Evolutionary conservation across 2,329 filamentous ascomycete species (phyloP).

Genomic region (Venturiaceae sp.): DNA sequence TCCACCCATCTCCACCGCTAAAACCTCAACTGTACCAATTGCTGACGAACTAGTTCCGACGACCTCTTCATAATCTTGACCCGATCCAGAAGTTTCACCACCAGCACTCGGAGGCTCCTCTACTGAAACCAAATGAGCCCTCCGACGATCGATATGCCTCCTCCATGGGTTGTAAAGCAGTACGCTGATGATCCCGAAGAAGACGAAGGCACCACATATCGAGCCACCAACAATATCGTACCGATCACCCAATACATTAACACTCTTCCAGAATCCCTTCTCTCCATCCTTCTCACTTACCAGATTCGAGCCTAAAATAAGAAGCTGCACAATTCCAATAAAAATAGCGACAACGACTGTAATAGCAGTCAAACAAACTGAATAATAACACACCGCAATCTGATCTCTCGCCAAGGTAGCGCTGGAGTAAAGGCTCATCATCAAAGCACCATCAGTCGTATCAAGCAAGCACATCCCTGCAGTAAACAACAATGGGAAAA

Average conservation of each 20-base stretch:
- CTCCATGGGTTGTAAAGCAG: constrained; percentile 75
- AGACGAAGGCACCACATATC: constrained; percentile 76
- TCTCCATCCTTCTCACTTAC: constrained; percentile 59
- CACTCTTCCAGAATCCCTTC: constrained; percentile 85
- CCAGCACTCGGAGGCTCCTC: not conserved
- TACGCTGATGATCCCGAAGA: constrained; percentile 66
- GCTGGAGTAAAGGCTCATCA: constrained; percentile 88
- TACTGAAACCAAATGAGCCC: constrained; percentile 8
- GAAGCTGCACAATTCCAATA: constrained; percentile 76
- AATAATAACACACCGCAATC: constrained; percentile 91
- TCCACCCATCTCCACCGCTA: not conserved
- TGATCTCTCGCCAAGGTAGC: constrained; percentile 67
- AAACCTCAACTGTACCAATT: not conserved
- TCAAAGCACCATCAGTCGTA: constrained; percentile 84
- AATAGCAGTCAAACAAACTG: constrained; percentile 72
- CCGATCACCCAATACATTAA: constrained; percentile 64
- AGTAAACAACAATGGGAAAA: constrained; percentile 86
- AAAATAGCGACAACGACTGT: constrained; percentile 77
- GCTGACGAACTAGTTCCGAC: not conserved
- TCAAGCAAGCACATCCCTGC: constrained; percentile 94
- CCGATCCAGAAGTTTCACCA: not conserved
- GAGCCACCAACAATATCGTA: constrained; percentile 79
- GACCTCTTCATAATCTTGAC: not conserved
- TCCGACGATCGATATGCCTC: constrained; percentile 39
- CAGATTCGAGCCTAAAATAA: constrained; percentile 54